Percentiles rank a stretch among this genome's conserved stretches.
Conservation (phyloP, 306 rosid species). For the Senna tora region DNA sequence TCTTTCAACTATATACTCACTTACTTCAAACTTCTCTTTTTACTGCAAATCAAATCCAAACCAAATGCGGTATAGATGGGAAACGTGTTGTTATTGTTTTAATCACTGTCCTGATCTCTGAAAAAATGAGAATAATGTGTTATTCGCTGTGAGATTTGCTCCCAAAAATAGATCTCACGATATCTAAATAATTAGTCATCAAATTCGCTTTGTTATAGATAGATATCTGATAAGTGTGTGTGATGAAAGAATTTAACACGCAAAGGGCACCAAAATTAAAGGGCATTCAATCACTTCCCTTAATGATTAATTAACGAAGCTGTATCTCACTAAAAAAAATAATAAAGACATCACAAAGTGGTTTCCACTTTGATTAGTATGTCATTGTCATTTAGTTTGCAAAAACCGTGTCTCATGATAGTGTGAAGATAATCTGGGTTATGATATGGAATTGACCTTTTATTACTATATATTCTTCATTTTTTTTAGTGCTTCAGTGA, state of each 20-base stretch:
- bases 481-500: not conserved
- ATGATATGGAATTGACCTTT: constrained; percentile 23
- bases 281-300: constrained; percentile 23
- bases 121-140: no score
- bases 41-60: constrained; percentile 8
- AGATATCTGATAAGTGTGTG: no score
- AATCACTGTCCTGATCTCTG: no score
- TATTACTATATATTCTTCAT: constrained; percentile 30
- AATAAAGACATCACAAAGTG: constrained; percentile 41
- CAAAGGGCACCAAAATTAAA: constrained; percentile 41
- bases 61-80: no score
- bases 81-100: no score
- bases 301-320: constrained; percentile 29
- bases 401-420: constrained; percentile 35
- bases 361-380: constrained; percentile 38
- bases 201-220: no score
- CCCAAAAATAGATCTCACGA: no score
- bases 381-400: constrained; percentile 41
- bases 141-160: no score
- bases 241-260: constrained; percentile 53
- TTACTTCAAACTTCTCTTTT: constrained; percentile 4
- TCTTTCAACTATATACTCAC: constrained; percentile 32
- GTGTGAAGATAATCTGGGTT: constrained; percentile 33
- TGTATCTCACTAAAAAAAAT: constrained; percentile 33
- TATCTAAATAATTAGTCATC: no score